Evolutionary conservation across 225 moss, liverwort and hornwort genomes (phyloP).

Genomic region (Asterella californica): DNA sequence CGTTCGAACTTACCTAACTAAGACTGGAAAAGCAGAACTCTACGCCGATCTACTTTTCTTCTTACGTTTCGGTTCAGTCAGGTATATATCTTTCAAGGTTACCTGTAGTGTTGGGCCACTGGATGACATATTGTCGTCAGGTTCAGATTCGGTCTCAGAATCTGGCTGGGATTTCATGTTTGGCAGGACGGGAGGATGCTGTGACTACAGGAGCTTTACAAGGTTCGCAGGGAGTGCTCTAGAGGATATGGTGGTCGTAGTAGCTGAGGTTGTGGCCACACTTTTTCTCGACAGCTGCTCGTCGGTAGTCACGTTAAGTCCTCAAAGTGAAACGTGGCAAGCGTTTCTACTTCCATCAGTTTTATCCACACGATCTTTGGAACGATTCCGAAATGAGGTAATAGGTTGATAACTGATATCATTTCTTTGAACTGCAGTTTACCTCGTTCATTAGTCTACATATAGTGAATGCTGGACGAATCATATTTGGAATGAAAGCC

Average conservation of each 20-base stretch:
- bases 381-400: slow-evolving; percentile 97
- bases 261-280: slow-evolving; percentile 78
- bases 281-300: slow-evolving; percentile 75
- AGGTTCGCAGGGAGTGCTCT: slow-evolving; percentile 54
- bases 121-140: not conserved
- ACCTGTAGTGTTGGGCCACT: not conserved
- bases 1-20: slow-evolving; percentile 55
- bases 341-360: slow-evolving; percentile 71
- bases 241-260: slow-evolving; percentile 80
- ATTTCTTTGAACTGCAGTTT: not conserved
- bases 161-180: not conserved
- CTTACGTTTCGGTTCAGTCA: slow-evolving; percentile 70
- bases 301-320: slow-evolving; percentile 37
- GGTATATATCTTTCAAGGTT: slow-evolving; percentile 40
- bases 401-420: not conserved
- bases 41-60: slow-evolving; percentile 83
- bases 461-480: no score
- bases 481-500: not conserved
- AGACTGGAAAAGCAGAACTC: slow-evolving; percentile 75
- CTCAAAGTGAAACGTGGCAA: slow-evolving; percentile 68
- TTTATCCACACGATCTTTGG: slow-evolving; percentile 83
- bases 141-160: not conserved
- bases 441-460: not conserved
- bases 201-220: slow-evolving; percentile 60
- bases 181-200: slow-evolving; percentile 62